Conservation (phyloP, 345 rosid genomes). For the Pugionium cornutum region DNA sequence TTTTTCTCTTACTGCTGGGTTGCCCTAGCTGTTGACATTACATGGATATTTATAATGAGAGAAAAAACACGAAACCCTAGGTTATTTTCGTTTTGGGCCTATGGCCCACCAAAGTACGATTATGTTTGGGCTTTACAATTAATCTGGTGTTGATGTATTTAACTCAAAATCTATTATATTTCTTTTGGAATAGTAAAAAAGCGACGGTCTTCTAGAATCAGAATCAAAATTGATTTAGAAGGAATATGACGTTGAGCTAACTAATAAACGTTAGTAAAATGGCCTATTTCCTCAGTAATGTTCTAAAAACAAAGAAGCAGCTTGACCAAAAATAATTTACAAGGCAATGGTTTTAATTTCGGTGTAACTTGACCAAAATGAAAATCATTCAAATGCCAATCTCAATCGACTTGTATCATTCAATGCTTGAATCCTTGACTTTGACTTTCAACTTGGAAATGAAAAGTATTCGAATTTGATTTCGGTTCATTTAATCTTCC, state of each 20-base stretch:
- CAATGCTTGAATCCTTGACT: not conserved
- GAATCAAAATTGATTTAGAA: conserved; percentile 1
- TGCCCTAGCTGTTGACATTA: too few relatives aligned
- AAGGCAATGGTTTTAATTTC: too few relatives aligned
- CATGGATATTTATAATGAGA: too few relatives aligned
- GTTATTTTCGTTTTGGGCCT: too few relatives aligned
- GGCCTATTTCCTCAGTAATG: not conserved
- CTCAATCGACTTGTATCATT: not conserved
- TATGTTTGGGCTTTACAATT: too few relatives aligned
- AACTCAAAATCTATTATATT: not conserved
- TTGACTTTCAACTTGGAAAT: too few relatives aligned
- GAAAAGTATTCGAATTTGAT: too few relatives aligned
- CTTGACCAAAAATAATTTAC: too few relatives aligned
- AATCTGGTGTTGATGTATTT: not conserved
- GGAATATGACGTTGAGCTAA: not conserved
- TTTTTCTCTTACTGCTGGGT: too few relatives aligned
- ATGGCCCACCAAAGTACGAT: too few relatives aligned
- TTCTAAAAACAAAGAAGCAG: not conserved
- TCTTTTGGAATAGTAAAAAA: not conserved
- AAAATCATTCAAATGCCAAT: not conserved
- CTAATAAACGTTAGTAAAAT: not conserved
- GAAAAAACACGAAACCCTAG: too few relatives aligned
- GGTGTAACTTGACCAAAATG: not conserved
- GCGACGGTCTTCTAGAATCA: conserved; percentile 1
- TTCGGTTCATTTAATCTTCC: too few relatives aligned